Evolutionary conservation across 192 early-diverging fungal species (phyloP).

Genomic region (Phycomyces nitens): DNA sequence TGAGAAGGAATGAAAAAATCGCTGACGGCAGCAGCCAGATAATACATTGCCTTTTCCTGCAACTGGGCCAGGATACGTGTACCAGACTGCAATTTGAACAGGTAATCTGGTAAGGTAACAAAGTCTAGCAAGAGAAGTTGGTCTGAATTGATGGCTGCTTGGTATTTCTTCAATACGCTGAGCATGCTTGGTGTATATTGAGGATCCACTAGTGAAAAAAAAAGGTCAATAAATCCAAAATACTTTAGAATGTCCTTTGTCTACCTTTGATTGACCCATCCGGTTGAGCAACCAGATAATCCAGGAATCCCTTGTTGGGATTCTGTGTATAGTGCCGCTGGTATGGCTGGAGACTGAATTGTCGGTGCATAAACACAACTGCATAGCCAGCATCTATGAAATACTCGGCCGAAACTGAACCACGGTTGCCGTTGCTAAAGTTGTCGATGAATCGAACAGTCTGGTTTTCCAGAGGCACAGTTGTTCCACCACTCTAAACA

Average conservation of each 20-base stretch:
- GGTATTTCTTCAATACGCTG: slow-evolving; percentile 43
- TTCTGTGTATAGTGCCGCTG: slow-evolving; percentile 86
- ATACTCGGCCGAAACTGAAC: slow-evolving; percentile 94
- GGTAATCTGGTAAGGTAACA: slow-evolving; percentile 88
- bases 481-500: slow-evolving; percentile 84
- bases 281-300: slow-evolving; percentile 66
- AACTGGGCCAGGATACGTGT: slow-evolving; percentile 65
- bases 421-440: slow-evolving; percentile 94
- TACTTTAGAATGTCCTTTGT: neutral
- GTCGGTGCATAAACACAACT: slow-evolving; percentile 93
- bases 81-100: slow-evolving; percentile 81
- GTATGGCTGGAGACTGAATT: slow-evolving; percentile 91
- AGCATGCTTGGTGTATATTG: slow-evolving; percentile 69
- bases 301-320: slow-evolving; percentile 66
- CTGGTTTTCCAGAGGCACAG: slow-evolving; percentile 90
- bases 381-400: slow-evolving; percentile 86
- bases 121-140: slow-evolving; percentile 81
- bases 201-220: slow-evolving; percentile 48
- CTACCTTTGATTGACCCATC: slow-evolving; percentile 61
- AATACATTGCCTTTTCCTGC: slow-evolving; percentile 80
- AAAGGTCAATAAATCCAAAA: neutral
- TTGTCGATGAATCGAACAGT: slow-evolving; percentile 99
- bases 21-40: slow-evolving; percentile 95
- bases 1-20: slow-evolving; percentile 97
- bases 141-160: slow-evolving; percentile 52